Evolutionary conservation across 805 yeast genomes (phyloP), one percentile per base, ranked within the genome.

Genomic region (Zygosaccharomyces pseudorouxii): DNA sequence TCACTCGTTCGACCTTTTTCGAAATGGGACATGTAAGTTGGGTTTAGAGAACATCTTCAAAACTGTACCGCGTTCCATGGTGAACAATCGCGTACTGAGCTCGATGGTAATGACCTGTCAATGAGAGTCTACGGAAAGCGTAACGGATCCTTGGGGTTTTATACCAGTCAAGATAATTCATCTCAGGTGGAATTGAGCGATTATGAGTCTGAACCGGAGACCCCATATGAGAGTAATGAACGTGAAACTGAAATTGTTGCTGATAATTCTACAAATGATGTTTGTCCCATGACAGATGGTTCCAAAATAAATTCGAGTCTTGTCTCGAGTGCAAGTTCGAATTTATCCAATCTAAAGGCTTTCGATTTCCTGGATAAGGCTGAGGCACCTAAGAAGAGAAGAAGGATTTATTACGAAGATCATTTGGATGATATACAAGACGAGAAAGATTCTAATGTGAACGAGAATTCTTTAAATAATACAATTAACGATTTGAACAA

Each of bases 341-440:
- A 27, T 19, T 40, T 40, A 14, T 19, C 49, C 14, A 37, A 52
- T 18, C 27, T 55, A 9, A 53, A 52, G 14, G 57, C 57, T 1
- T 62, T 62, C 44, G 61, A 58, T 28, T 53, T 64, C 38, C 33
- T 63, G n/a, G 58, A 58, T 38, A 50, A 50, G 18, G 39, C 46
- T 18, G 47, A 51, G n/a, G 42, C 37, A 11, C 46, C 31, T 2
- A 56, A 49, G 33, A 55, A 57, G 36, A 59, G 49, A 41, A 62
- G 56, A 29, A 50, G 43, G 35, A 53, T 49, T n/a, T 52, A 48
- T 14, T 40, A 46, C 20, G 44, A 45, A 53, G 38, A 25, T 20
- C 41, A 25, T 12, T 28, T 4, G 4, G 36, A 42, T 29, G 20
- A 28, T 4, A 28, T 37, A 2, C 47, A 20, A 10, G 25, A 36